These are phyloP conservation scores for Colletotrichum plurivorum DNA, from an alignment of 2,329 filamentous ascomycete genomes.

Conservation along the genomic window DNA sequence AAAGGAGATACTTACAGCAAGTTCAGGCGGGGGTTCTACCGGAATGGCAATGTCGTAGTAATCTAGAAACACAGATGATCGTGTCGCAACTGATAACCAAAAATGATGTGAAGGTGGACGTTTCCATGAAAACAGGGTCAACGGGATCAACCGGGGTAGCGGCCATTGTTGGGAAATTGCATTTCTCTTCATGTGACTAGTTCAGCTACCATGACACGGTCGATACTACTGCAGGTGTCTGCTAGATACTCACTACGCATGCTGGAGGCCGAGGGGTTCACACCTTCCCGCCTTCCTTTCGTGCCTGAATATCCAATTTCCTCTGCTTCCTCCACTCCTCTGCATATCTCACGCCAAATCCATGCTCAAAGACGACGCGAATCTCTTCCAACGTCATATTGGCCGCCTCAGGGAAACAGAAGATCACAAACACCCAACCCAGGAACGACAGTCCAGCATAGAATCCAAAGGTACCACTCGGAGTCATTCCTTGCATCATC, in stretches of 20 bases:
- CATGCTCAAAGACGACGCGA: slow-evolving; percentile 63
- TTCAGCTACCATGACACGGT: too few relatives aligned
- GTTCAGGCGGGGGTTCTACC: not conserved
- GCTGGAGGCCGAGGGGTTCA: not conserved
- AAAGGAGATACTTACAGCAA: not conserved
- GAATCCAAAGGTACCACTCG: slow-evolving; percentile 66
- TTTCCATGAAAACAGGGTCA: too few relatives aligned
- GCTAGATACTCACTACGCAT: too few relatives aligned
- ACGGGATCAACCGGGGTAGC: too few relatives aligned
- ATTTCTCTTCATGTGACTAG: too few relatives aligned
- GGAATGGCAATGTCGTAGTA: not conserved
- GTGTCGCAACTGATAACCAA: too few relatives aligned
- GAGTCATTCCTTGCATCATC: slow-evolving; percentile 63
- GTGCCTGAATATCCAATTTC: slow-evolving; percentile 37
- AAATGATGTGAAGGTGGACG: too few relatives aligned
- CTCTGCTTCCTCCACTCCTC: slow-evolving; percentile 54
- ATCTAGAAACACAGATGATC: not conserved
- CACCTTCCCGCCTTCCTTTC: not conserved
- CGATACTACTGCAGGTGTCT: too few relatives aligned
- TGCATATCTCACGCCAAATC: slow-evolving; percentile 60
- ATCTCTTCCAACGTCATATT: slow-evolving; percentile 69
- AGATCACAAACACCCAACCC: slow-evolving; percentile 61
- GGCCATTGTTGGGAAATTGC: too few relatives aligned
- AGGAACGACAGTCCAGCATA: slow-evolving; percentile 64
- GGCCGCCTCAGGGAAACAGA: slow-evolving; percentile 68